Percentiles rank a stretch among this genome's conserved stretches.
These are phyloP conservation scores for Coelastrella sp. DNA, from an alignment of 139 green algal species.

Conservation along the genomic window DNA sequence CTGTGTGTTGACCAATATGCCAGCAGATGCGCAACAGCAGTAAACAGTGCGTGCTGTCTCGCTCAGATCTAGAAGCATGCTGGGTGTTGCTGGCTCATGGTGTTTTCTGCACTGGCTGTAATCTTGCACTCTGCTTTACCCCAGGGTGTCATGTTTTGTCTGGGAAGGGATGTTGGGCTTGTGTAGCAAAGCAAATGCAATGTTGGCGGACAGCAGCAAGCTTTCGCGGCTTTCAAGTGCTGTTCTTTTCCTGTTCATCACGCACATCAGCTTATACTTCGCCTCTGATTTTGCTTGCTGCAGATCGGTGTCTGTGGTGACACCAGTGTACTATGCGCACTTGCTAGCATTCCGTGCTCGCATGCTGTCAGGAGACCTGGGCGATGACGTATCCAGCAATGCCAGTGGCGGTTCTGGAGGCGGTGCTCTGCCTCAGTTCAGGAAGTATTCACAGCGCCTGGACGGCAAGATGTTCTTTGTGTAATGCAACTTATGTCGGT, in stretches of 20 bases:
- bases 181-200: no score
- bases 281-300: not conserved
- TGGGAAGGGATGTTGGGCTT: no score
- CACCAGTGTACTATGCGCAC: constrained; percentile 64
- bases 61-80: no score
- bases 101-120: no score
- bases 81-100: no score
- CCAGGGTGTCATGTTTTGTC: no score
- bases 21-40: no score
- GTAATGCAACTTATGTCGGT: no score
- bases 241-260: not conserved
- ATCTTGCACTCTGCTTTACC: no score
- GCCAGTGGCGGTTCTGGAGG: not conserved
- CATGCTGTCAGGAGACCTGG: constrained; percentile 25
- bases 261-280: no score
- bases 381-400: not conserved
- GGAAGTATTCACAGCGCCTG: not conserved
- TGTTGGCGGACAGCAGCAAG: not conserved
- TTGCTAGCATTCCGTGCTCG: constrained; percentile 58
- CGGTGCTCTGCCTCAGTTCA: not conserved
- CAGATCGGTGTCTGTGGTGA: not conserved
- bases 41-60: no score
- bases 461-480: constrained; percentile 31
- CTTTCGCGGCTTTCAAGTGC: not conserved
- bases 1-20: not conserved